Base-by-base conservation (phyloP, 1,284 basidiomycete genomes). In the Salmacisia buchloeana region DNA sequence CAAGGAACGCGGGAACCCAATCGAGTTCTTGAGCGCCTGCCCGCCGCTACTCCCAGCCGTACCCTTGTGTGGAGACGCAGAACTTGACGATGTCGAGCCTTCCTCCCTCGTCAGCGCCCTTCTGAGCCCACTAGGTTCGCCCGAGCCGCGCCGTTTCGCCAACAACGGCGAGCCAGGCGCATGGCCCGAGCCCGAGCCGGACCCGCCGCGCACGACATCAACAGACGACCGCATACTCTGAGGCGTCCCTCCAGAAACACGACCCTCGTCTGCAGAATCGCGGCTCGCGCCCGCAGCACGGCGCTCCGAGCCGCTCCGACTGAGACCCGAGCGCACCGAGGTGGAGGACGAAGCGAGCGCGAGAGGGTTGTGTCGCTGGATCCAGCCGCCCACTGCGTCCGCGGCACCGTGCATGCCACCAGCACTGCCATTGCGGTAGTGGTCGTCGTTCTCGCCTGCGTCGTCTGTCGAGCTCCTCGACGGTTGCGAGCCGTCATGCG, bases 31-130 rank as follows among this genome's bases (percentile, higher is more conserved):
- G 15, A 43, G 41, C 23, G 15, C 41, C 6, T 15, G 41, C 18
- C 41, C 41, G 23, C 41, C n/a, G n/a, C n/a, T n/a, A n/a, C n/a
- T n/a, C n/a, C n/a, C n/a, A n/a, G n/a, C n/a, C n/a, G n/a, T 18
- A 43, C 18, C 18, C 41, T 21, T 15, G 6, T 12, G 7, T 6
- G 41, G 41, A 12, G 10, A 12, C 41, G 41, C 18, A 43, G 41
- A 21, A 15, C 18, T n/a, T 2, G 41, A 38, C n/a, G 36, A 38
- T 10, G 10, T 43, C 41, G 18, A 7, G 7, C 41, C 41, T 18
- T 43, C 41, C 18, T 43, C 41, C 41, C 18, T 43, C 41, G 41
- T 43, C 41, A 43, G 41, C 41, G 41, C 41, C 41, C 41, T 43
- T 2, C 41, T 15, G 6, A 43, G 15, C 6, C 41, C 41, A n/a